phyloP scores from a whole-genome alignment of 257 asterid genomes.

The Lavandula angustifolia region DNA sequence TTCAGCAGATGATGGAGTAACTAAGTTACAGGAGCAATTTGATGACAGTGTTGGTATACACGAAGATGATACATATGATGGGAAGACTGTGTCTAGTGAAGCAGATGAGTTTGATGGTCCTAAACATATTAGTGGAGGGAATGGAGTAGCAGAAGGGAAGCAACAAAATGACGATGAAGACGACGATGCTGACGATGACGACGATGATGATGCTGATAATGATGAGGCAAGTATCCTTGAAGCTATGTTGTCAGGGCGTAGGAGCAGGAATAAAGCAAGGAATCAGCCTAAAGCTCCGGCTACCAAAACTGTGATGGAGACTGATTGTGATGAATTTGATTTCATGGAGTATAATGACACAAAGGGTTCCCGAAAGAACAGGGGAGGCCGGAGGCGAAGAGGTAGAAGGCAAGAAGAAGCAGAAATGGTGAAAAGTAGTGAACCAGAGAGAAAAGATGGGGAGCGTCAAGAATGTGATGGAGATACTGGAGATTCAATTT shows the following conservation, averaged over 20 bases:
- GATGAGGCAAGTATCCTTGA: constrained; percentile 73
- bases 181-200: background rate
- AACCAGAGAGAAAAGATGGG: constrained; percentile 36
- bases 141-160: constrained; percentile 31
- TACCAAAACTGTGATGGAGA: constrained; percentile 39
- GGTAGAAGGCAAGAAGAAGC: constrained; percentile 49
- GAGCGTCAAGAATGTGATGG: constrained; percentile 40
- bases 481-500: constrained; percentile 41
- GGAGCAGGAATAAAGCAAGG: constrained; percentile 45
- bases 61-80: constrained; percentile 46
- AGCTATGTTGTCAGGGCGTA: constrained; percentile 73
- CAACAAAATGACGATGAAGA: constrained; percentile 22
- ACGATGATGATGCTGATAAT: constrained; percentile 34
- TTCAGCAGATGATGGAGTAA: constrained; percentile 58
- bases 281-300: constrained; percentile 43
- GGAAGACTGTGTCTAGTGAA: constrained; percentile 40
- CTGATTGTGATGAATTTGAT: constrained; percentile 60
- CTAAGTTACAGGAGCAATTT: constrained; percentile 52
- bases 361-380: constrained; percentile 64
- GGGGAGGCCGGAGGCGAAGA: constrained; percentile 66
- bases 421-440: constrained; percentile 36
- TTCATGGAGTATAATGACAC: constrained; percentile 73
- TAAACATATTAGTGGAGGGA: constrained; percentile 33
- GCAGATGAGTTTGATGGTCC: constrained; percentile 33
- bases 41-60: constrained; percentile 42